A percentile compares a stretch with the other conserved stretches of the same genome.
phyloP scores from a whole-genome alignment of 2,329 filamentous ascomycete species.

The Curvularia lunata region DNA sequence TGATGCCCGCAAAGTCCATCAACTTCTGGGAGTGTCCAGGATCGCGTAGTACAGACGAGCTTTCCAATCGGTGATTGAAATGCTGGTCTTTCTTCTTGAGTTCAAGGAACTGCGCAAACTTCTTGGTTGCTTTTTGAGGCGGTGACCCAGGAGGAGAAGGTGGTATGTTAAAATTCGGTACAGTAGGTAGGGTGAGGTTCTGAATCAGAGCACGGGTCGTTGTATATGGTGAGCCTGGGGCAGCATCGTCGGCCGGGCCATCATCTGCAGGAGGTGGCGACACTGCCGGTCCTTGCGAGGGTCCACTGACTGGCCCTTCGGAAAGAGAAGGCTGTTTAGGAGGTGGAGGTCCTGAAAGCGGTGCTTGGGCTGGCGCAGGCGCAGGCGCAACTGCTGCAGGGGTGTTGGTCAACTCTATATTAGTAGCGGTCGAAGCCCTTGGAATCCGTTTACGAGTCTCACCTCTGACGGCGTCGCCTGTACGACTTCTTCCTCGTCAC shows the following conservation, averaged over 20 bases:
- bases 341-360: conserved; percentile 15
- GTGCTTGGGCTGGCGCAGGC: conserved; percentile 13
- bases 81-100: conserved; percentile 79
- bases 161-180: conserved; percentile 76
- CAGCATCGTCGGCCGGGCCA: conserved; percentile 23
- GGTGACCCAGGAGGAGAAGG: conserved; percentile 69
- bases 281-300: conserved; percentile 37
- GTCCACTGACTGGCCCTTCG: conserved; percentile 30
- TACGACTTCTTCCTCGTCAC: conserved; percentile 55
- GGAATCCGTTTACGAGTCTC: conserved; percentile 37
- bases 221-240: conserved; percentile 68
- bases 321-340: conserved; percentile 14
- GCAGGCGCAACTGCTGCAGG: conserved; percentile 24
- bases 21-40: conserved; percentile 75
- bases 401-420: conserved; percentile 46
- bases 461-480: conserved; percentile 46
- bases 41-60: conserved; percentile 71
- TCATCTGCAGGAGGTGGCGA: conserved; percentile 28
- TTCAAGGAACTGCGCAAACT: conserved; percentile 75
- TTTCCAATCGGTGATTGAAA: conserved; percentile 76
- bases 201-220: conserved; percentile 68
- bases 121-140: conserved; percentile 61
- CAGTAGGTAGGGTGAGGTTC: conserved; percentile 74
- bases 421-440: conserved; percentile 56
- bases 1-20: conserved; percentile 69